Evolutionary conservation across 2,329 filamentous ascomycete genomes (phyloP), one percentile per base, ranked within the genome.

Genomic region (Aspergillus caelatus): DNA sequence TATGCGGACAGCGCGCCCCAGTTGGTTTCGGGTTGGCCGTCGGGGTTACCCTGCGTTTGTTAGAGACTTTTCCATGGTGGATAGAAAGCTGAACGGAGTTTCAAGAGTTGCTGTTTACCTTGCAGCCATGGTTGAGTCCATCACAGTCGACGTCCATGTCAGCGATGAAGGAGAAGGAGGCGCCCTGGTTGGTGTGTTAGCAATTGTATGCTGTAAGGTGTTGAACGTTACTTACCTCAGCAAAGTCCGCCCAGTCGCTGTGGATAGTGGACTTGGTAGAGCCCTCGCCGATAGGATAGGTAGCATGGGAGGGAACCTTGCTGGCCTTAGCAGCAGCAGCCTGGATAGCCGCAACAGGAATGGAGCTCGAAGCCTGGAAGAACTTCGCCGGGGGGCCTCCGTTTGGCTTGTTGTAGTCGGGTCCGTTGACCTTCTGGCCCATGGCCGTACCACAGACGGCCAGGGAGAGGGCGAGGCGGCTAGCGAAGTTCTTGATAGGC

Each of bases 131-230:
- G 50, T 76, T 67, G 9, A 74, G 60, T 1, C 74, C 74, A 61
- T 76, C 74, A 32, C 74, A 76, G 59, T 76, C 74, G 0, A 76
- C 72, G 55, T 76, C 74, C 74, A 76, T 76, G 36, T 76, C 74
- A 0, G 74, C 74, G 0, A 74, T 60, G 62, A 64, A 76, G 45
- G 71, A 69, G 54, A 71, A 67, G 11, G 74, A 68, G 1, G 74
- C 69, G 8, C 71, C 74, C 73, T 76, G 32, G 12, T 9, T 23
- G 2, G 14, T 36, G 34, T 12, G 30, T 39, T 36, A 39, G 52
- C 16, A 1, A 52, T 2, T 52, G 28, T 11, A n/a, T 12, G 10
- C 16, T 5, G 6, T 57, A 10, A 8, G 4, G 52, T 26, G 52
- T 7, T 36, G n/a, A 1, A 14, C 3, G 30, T 5, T 23, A 30